These are phyloP conservation scores for Colletotrichum viniferum DNA, from an alignment of 2,329 filamentous ascomycete genomes.

Conservation along the genomic window DNA sequence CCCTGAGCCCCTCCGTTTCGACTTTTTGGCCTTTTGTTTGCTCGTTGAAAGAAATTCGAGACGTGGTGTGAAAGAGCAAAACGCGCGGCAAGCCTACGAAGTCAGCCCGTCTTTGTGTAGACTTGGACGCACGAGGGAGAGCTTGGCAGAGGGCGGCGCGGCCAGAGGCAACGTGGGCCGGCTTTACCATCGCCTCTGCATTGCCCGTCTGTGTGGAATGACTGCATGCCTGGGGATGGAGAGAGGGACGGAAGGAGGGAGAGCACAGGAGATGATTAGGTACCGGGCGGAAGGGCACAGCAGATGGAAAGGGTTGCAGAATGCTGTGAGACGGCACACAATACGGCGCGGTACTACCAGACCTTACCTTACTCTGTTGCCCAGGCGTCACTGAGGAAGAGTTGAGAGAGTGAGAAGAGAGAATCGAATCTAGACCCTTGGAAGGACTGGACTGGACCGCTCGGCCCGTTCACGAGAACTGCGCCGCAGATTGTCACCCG, in stretches of 20 bases:
- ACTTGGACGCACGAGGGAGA: not conserved
- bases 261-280: not conserved
- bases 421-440: not conserved
- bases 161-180: not conserved
- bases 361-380: not conserved
- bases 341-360: not conserved
- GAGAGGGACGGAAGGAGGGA: not conserved
- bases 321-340: not conserved
- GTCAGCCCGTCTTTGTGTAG: not conserved
- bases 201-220: not conserved
- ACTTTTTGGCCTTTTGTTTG: not conserved
- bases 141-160: not conserved
- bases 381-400: not conserved
- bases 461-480: not conserved
- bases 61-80: not conserved
- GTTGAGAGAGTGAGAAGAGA: not conserved
- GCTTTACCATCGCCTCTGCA: not conserved
- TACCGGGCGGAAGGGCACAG: not conserved
- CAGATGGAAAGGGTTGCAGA: not conserved
- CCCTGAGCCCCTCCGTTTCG: not conserved
- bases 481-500: constrained; percentile 8
- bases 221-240: not conserved
- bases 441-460: not conserved
- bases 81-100: not conserved
- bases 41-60: not conserved